Evolutionary conservation across 768 basidiomycete genomes (phyloP), one percentile per base, ranked within the genome.

Genomic region (Obba rivulosa): DNA sequence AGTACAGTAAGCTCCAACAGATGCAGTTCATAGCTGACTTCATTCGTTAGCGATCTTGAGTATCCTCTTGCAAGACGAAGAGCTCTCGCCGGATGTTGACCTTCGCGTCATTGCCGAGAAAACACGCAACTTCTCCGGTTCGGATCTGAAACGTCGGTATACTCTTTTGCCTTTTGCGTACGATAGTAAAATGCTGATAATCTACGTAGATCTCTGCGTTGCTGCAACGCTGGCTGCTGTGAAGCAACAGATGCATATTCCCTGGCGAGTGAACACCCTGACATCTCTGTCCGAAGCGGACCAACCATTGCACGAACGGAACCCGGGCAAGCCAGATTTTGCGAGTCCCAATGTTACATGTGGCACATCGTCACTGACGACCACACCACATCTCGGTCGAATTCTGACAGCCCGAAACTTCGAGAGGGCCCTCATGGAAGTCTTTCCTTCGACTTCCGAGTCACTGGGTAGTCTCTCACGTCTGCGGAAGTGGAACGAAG

Each of bases 181-280:
- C n/a, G n/a, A n/a, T n/a, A n/a, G n/a, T n/a, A n/a, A 48, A 31
- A 22, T 7, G 13, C 28, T 13, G 28, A 31, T 13, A 5, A 31
- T 31, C 13, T 5, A n/a, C 13, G 8, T 57, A 96, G 93, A 97
- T 67, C 68, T 96, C 18, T 94, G 92, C 63, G 93, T 97, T 22
- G 83, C 89, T 45, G 92, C 93, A 21, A 93, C 93, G 13, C 71
- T 96, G 48, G 89, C 92, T 58, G 84, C 92, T 4, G 84, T 96
- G 44, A 97, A 96, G 65, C 92, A 95, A 56, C 72, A 74, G 4
- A 78, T 93, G 24, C 69, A 77, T 1, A 75, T 95, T 39, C 93
- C 93, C 18, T 97, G 93, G 94, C 63, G 65, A n/a, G n/a, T n/a
- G n/a, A n/a, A n/a, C n/a, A n/a, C n/a, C n/a, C n/a, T n/a, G 21